A percentile compares a stretch with the other conserved stretches of the same genome.
Evolutionary conservation across 805 yeast genomes (phyloP).

Genomic region (baker's yeast (Saccharomyces cerevisiae)): DNA sequence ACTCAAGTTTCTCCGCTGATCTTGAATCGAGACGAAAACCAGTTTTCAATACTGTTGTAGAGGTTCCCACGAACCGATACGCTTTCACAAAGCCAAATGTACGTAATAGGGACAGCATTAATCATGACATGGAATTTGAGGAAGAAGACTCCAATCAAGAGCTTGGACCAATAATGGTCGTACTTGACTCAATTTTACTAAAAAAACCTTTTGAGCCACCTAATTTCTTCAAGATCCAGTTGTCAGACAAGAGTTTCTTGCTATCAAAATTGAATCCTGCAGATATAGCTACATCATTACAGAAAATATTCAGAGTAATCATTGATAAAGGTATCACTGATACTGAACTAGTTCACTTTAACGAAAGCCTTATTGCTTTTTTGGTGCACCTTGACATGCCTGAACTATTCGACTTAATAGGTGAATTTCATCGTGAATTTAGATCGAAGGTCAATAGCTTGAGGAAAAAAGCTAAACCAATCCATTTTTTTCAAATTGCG

Average conservation of each 20-base stretch:
- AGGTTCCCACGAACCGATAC: constrained; percentile 17
- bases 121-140: background rate
- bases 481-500: constrained; percentile 27
- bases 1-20: background rate
- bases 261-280: constrained; percentile 15
- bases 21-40: constrained; percentile 10
- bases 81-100: constrained; percentile 4
- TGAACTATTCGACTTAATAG: constrained; percentile 12
- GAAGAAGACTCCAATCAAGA: background rate
- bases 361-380: constrained; percentile 14
- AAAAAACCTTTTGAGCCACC: constrained; percentile 12
- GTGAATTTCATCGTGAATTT: constrained; percentile 22
- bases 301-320: constrained; percentile 15
- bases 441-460: constrained; percentile 18
- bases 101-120: too few relatives aligned
- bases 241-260: constrained; percentile 10
- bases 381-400: constrained; percentile 15
- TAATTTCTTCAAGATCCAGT: constrained; percentile 10
- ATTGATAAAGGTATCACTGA: constrained; percentile 22
- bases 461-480: constrained; percentile 23
- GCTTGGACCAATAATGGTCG: background rate
- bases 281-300: constrained; percentile 4
- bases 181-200: constrained; percentile 11
- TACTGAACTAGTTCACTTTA: constrained; percentile 14
- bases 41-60: constrained; percentile 24